phyloP scores from a whole-genome alignment of 1,139 yeast genomes.

The Hanseniaspora gamundiae region DNA sequence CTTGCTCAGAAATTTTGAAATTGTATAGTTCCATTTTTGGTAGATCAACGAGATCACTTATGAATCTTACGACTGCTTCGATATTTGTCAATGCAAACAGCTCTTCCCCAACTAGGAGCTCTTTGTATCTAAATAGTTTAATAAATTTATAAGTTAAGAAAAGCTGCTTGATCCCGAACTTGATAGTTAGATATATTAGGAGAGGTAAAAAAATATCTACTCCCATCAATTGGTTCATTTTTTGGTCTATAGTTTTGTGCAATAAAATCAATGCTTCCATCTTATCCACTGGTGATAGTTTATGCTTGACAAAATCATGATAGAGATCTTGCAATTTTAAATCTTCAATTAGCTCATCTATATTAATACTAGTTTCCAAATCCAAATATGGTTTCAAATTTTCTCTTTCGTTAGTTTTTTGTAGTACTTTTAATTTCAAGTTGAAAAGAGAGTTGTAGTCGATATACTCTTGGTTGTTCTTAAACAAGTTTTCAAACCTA shows the following conservation, averaged over 20 bases:
- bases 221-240: slow-evolving; percentile 10
- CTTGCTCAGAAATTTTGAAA: background rate
- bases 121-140: slow-evolving; percentile 41
- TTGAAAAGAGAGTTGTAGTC: background rate
- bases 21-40: background rate
- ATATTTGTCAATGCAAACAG: slow-evolving; percentile 50
- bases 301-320: slow-evolving; percentile 12
- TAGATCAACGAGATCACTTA: slow-evolving; percentile 32
- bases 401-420: slow-evolving; percentile 4
- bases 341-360: slow-evolving; percentile 18
- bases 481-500: background rate
- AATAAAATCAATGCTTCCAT: slow-evolving; percentile 15
- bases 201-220: slow-evolving; percentile 45
- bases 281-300: slow-evolving; percentile 22
- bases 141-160: slow-evolving; percentile 42
- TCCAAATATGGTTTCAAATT: slow-evolving; percentile 14
- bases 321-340: slow-evolving; percentile 12
- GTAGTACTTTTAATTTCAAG: slow-evolving; percentile 5
- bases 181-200: slow-evolving; percentile 37
- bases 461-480: background rate
- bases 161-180: slow-evolving; percentile 30
- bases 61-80: slow-evolving; percentile 48
- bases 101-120: slow-evolving; percentile 36
- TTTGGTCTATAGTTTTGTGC: slow-evolving; percentile 19
- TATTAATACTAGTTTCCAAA: slow-evolving; percentile 23